These are phyloP conservation scores for Sugiyamaella neomexicana DNA, from an alignment of 1,139 yeast species.

Conservation along the genomic window DNA sequence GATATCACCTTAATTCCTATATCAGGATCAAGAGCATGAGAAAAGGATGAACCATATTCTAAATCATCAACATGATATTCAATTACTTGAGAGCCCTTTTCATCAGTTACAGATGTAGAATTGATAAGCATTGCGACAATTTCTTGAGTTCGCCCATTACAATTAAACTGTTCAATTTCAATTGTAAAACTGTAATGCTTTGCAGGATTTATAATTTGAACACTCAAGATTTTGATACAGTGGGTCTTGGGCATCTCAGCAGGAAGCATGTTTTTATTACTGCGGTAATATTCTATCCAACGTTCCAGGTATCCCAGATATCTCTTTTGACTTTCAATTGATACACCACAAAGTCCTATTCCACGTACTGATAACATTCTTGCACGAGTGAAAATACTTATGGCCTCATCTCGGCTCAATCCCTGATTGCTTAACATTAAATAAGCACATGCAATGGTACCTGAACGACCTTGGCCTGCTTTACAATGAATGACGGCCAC, in stretches of 20 bases:
- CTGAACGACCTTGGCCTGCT: constrained; percentile 91
- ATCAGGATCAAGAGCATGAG: neutral
- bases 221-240: neutral
- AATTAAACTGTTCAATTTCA: constrained; percentile 4
- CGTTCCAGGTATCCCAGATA: constrained; percentile 61
- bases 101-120: neutral
- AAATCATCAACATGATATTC: neutral
- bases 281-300: constrained; percentile 28
- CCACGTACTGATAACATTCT: constrained; percentile 32
- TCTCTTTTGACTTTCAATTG: constrained; percentile 67
- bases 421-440: constrained; percentile 50
- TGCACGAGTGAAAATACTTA: constrained; percentile 28
- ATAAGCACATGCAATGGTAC: constrained; percentile 71
- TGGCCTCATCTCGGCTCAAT: constrained; percentile 53
- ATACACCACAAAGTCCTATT: constrained; percentile 61
- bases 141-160: constrained; percentile 4
- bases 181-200: neutral
- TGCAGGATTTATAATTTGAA: neutral
- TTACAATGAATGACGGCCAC: constrained; percentile 82
- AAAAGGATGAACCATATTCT: constrained; percentile 15
- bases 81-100: neutral
- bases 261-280: neutral
- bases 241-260: neutral
- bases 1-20: constrained; percentile 2
- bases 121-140: constrained; percentile 3